Evolutionary conservation across 2,329 filamentous ascomycete genomes (phyloP).

Genomic region (Fusarium pseudoanthophilum): DNA sequence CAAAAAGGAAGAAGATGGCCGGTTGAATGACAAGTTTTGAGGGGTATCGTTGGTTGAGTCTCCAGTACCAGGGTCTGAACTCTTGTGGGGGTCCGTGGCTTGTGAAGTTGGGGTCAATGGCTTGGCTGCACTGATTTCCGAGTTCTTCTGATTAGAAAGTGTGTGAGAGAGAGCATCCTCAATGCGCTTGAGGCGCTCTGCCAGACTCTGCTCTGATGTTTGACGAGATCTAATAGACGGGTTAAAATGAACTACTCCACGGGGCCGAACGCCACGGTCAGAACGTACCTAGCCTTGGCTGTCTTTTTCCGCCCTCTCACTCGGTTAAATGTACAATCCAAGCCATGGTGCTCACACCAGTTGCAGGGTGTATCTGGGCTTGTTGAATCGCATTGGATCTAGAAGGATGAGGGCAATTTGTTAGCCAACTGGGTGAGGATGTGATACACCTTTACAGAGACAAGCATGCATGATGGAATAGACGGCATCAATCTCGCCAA

Average conservation of each 20-base stretch:
- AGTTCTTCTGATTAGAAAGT: slow-evolving; percentile 4
- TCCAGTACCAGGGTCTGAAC: neutral
- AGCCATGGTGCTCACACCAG: slow-evolving; percentile 41
- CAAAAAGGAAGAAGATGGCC: slow-evolving; percentile 2
- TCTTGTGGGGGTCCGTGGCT: neutral
- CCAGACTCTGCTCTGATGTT: slow-evolving; percentile 29
- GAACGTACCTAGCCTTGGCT: slow-evolving; percentile 27
- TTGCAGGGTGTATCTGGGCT: slow-evolving; percentile 24
- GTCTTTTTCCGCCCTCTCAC: slow-evolving; percentile 39
- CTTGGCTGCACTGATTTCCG: neutral
- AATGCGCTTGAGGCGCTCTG: slow-evolving; percentile 37
- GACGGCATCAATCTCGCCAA: neutral
- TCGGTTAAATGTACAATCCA: slow-evolving; percentile 41
- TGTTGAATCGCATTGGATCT: slow-evolving; percentile 40
- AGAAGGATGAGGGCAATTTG: neutral
- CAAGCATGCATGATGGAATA: neutral
- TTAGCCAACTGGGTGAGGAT: slow-evolving; percentile 2
- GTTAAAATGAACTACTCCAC: neutral
- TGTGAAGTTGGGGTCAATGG: slow-evolving; percentile 8
- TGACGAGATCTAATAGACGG: slow-evolving; percentile 12
- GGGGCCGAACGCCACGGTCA: neutral
- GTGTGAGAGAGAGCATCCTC: slow-evolving; percentile 36
- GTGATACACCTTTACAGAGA: neutral
- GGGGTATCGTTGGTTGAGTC: neutral
- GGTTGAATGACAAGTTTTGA: neutral